Conservation (phyloP, 2,329 filamentous ascomycete genomes). For the Shiraia bambusicola region DNA sequence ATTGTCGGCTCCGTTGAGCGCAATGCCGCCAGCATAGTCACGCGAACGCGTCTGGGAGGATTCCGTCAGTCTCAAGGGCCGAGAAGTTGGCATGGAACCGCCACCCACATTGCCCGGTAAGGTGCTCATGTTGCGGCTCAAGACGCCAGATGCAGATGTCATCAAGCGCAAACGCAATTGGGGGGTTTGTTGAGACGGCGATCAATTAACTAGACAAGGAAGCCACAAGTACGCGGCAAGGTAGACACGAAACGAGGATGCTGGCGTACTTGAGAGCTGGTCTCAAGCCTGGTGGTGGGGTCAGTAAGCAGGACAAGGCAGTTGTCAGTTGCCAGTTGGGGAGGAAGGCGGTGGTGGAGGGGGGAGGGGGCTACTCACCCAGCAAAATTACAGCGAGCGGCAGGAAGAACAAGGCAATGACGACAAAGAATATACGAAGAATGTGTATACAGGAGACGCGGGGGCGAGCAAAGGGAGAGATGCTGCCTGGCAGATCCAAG, state of each 20-base stretch:
- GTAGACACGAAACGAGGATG: constrained; percentile 6
- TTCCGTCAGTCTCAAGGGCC: constrained; percentile 5
- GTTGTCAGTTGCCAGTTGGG: not conserved
- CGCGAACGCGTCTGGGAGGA: constrained; percentile 30
- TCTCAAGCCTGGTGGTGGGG: no score
- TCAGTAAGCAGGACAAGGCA: no score
- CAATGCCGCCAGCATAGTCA: constrained; percentile 31
- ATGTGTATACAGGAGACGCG: constrained; percentile 30
- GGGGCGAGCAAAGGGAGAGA: constrained; percentile 28
- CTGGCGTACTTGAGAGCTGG: no score
- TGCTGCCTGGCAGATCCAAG: constrained; percentile 10
- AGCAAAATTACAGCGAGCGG: no score
- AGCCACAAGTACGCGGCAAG: constrained; percentile 2
- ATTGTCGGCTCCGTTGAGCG: constrained; percentile 32
- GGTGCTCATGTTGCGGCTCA: constrained; percentile 29
- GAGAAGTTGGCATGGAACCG: not conserved
- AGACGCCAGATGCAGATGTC: constrained; percentile 17
- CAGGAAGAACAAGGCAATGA: constrained; percentile 7
- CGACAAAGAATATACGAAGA: constrained; percentile 22
- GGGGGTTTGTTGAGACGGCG: not conserved
- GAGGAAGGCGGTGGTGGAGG: constrained; percentile 7
- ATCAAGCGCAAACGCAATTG: constrained; percentile 14
- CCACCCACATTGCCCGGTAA: constrained; percentile 37
- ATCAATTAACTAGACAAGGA: no score
- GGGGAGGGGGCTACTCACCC: constrained; percentile 16